Evolutionary conservation across 2,329 filamentous ascomycete genomes (phyloP), one percentile per base, ranked within the genome.

Genomic region (Stemphylium vesicarium): DNA sequence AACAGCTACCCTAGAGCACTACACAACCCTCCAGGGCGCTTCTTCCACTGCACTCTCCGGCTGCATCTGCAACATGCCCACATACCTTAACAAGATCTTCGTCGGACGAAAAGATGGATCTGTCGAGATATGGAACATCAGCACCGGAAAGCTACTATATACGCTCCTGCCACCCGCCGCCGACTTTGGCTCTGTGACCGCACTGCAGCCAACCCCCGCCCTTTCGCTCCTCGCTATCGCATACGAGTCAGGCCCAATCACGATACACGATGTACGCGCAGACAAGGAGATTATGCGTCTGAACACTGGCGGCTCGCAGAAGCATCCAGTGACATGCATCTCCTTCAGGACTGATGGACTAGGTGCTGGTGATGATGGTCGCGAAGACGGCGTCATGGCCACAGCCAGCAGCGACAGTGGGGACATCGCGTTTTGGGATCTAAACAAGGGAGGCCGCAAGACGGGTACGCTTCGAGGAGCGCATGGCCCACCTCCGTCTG

Each of bases 71-170:
- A 96, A 86, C 68, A 92, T 98, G 88, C 93, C 94, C 1, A 98
- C 95, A 0, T 96, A 92, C 75, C 78, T 99, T 57, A 99, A 99
- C 81, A 99, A 99, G 77, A 85, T 99, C 39, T 92, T 98, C 62
- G 90, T 92, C 2, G 96, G 92, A 9, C 88, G 92, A 66, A 85
- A 85, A 60, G 92, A 99, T 73, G 95, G 95, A 6, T 89, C 88
- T 75, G 88, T 97, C 8, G 95, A 99, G 71, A 96, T 99, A 45
- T 99, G 95, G 94, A 99, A 99, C 71, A 81, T 99, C 57, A 96
- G 90, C 72, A 96, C 91, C 3, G 93, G 83, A 42, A 96, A 96
- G 75, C 82, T 97, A 49, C 86, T 99, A 24, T 96, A 97, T 75
- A 96, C 92, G 2, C 88, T 99, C 46, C 80, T 95, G 12, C 90